A percentile compares a stretch with the other conserved stretches of the same genome.
Evolutionary conservation across 2,329 filamentous ascomycete species (phyloP).

Genomic region (Colletotrichum sansevieriae): DNA sequence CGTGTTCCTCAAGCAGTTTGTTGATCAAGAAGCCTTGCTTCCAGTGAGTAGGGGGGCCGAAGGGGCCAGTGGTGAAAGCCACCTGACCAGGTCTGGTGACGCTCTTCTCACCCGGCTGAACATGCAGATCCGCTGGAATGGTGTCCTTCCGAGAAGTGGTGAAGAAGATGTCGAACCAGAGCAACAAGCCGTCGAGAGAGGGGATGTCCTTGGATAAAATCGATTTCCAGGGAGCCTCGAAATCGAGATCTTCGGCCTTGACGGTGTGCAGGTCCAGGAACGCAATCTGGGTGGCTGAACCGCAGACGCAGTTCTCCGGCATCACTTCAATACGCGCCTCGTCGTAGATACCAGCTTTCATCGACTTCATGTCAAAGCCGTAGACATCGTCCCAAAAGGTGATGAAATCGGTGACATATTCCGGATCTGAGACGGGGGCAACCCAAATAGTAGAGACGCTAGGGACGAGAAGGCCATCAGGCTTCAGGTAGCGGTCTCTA

Average conservation of each 20-base stretch:
- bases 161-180: slow-evolving; percentile 98
- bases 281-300: slow-evolving; percentile 74
- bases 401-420: slow-evolving; percentile 82
- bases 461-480: slow-evolving; percentile 86
- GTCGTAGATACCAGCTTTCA: slow-evolving; percentile 85
- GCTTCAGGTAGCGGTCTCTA: slow-evolving; percentile 85
- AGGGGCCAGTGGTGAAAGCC: slow-evolving; percentile 91
- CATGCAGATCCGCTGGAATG: slow-evolving; percentile 60
- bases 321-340: slow-evolving; percentile 85
- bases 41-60: slow-evolving; percentile 87
- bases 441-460: slow-evolving; percentile 87
- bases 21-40: slow-evolving; percentile 83
- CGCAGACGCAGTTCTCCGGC: slow-evolving; percentile 71
- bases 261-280: slow-evolving; percentile 82
- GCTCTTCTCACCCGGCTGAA: slow-evolving; percentile 73
- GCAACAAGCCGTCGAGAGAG: slow-evolving; percentile 84
- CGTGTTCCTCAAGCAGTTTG: slow-evolving; percentile 66
- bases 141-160: slow-evolving; percentile 69
- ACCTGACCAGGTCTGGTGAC: slow-evolving; percentile 71
- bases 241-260: slow-evolving; percentile 79
- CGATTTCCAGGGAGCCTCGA: slow-evolving; percentile 76
- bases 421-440: slow-evolving; percentile 82
- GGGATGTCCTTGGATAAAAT: slow-evolving; percentile 73
- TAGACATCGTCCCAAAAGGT: slow-evolving; percentile 94
- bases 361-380: slow-evolving; percentile 92